Evolutionary conservation across 148 eudicot species (phyloP).

Genomic region (Rhododendron molle): DNA sequence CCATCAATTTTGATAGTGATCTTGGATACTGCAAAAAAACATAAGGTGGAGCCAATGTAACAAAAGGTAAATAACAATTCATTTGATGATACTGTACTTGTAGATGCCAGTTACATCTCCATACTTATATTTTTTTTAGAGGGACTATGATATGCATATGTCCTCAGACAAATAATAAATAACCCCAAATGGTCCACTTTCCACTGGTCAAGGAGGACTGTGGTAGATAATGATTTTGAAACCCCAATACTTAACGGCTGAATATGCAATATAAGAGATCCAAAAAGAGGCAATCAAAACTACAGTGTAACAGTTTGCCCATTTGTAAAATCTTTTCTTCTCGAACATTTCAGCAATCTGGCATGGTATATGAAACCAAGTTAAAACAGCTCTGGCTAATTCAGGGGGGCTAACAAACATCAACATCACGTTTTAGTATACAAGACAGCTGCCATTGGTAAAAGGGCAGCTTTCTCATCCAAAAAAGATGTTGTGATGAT

Average conservation of each 20-base stretch:
- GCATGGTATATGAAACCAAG: neutral
- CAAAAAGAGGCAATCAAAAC: neutral
- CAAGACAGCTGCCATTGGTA: neutral
- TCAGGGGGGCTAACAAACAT: neutral
- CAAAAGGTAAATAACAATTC: neutral
- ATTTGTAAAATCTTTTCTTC: neutral
- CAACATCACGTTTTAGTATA: neutral
- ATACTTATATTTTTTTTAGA: neutral
- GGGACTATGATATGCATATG: neutral
- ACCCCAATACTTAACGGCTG: neutral
- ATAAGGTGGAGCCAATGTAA: neutral
- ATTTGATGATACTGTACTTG: neutral
- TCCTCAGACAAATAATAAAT: conserved; percentile 7
- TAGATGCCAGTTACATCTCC: neutral
- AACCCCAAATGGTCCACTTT: neutral
- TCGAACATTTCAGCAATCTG: neutral
- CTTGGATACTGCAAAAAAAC: conserved; percentile 53
- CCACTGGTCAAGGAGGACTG: neutral
- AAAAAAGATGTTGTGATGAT: neutral
- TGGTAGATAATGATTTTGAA: neutral
- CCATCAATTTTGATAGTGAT: conserved; percentile 67
- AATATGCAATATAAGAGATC: neutral
- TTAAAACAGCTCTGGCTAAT: neutral
- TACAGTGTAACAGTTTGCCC: neutral
- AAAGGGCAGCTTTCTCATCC: neutral